Base-by-base conservation (phyloP, 768 basidiomycete genomes). In the Kwoniella shandongensis region DNA sequence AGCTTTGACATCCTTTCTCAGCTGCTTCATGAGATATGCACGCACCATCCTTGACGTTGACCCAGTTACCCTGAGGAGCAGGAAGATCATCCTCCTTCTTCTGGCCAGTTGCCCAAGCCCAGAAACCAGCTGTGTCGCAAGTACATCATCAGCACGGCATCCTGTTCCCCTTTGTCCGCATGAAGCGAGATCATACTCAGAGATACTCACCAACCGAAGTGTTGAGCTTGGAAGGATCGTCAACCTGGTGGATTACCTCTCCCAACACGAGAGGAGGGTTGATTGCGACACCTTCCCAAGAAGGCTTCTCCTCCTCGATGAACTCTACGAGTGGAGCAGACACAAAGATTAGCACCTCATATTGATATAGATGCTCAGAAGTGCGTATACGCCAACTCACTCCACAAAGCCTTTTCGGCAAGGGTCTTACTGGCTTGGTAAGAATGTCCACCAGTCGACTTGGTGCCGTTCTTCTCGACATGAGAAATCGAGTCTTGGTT, bases 241-340 rank as follows among this genome's bases (percentile, higher is more conserved):
- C 66, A 41, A 78, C 73, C 44, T 79, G 76, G 62, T 81, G 80
- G 27, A 79, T 70, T 41, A 78, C 66, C 5, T 76, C 76, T 8
- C 78, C 78, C 20, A 73, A 67, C 25, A 78, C 69, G 27, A 74
- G 51, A 50, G 74, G 72, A 12, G 74, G 74, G 64, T 70, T 70
- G 62, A 76, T 72, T 17, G 69, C 65, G 5, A 59, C 70, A 7
- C 59, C 67, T 45, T 76, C 74, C 48, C 50, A 76, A 23, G 66
- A 53, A 17, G 70, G 72, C 32, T 74, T 67, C 56, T 76, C 63
- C 10, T 76, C 66, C 27, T 73, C 63, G 51, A 74, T 49, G 50
- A 67, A 74, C 40, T 74, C 54, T 48, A 55, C 13, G 10, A n/a
- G 17, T n/a, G n/a, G n/a, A n/a, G n/a, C 17, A 5, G n/a, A 13